A percentile compares a stretch with the other conserved stretches of the same genome.
These are phyloP conservation scores for Lecanosticta acicola DNA, from an alignment of 2,329 filamentous ascomycete species.

Conservation along the genomic window DNA sequence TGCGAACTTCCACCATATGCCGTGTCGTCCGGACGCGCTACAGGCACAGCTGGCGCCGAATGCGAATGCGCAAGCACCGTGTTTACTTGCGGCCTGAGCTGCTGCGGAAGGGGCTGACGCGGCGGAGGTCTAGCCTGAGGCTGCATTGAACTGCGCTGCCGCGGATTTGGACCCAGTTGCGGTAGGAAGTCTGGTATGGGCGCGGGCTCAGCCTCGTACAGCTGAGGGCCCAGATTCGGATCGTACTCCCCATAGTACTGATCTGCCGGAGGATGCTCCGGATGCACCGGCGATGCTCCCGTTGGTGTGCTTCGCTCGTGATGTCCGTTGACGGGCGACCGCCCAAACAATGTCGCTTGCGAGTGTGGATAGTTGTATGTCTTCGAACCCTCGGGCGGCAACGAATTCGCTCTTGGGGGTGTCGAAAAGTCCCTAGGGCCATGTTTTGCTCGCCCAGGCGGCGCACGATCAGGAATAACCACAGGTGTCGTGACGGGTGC, in stretches of 20 bases:
- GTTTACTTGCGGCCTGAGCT: constrained; percentile 17
- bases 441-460: constrained; percentile 30
- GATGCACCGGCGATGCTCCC: constrained; percentile 5
- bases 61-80: constrained; percentile 38
- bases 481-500: constrained; percentile 21
- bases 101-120: constrained; percentile 21
- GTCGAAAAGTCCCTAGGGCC: constrained; percentile 28
- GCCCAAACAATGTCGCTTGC: constrained; percentile 17
- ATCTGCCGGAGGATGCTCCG: constrained; percentile 4
- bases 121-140: constrained; percentile 25
- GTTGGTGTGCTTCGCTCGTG: constrained; percentile 2
- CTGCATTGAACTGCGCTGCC: constrained; percentile 26
- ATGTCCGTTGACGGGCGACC: constrained; percentile 9
- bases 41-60: constrained; percentile 43
- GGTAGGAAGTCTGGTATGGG: constrained; percentile 37
- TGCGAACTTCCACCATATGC: constrained; percentile 27
- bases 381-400: constrained; percentile 20
- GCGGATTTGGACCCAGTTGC: constrained; percentile 29
- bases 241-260: constrained; percentile 18
- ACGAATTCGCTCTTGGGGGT: constrained; percentile 23
- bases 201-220: constrained; percentile 36
- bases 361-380: constrained; percentile 23
- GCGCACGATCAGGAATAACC: constrained; percentile 21
- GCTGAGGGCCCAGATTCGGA: constrained; percentile 13
- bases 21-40: constrained; percentile 39